Base-by-base conservation (phyloP, 2,329 filamentous ascomycete species). In the Colletotrichum tabaci region DNA sequence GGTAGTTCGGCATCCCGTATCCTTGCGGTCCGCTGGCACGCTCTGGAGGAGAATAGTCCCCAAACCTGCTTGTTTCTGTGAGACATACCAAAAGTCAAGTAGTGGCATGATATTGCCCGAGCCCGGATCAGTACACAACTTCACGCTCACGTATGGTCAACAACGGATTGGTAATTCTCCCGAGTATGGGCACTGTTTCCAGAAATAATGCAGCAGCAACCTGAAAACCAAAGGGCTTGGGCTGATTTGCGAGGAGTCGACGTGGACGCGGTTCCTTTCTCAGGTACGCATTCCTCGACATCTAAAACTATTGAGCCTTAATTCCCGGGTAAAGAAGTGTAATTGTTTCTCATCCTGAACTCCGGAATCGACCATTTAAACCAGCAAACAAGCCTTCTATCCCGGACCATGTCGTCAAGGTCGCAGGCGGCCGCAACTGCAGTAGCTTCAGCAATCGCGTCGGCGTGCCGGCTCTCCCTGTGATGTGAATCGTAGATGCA, bases 341-440 rank as follows among this genome's bases (percentile, higher is more conserved):
- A 8, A 1, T 9, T 13, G 12, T 16, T 7, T 42, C n/a, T 42
- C n/a, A 42, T 23, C 35, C 9, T 49, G 18, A n/a, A 49, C n/a
- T 12, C n/a, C n/a, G 18, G 12, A 6, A 42, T 40, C 35, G 10
- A 12, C 8, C 2, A 38, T 10, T 6, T 8, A 49, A 53, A 44
- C 21, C 42, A 50, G 35, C 30, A 55, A 38, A 8, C 55, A 76
- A 79, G 75, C 60, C 75, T 71, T 56, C 53, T 13, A 66, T 77
- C 10, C 76, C 76, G 18, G 55, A 75, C 52, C 67, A 77, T 13
- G 63, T 74, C 35, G 64, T 64, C 49, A 76, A 64, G n/a, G 60
- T 77, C 44, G 77, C 76, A 3, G 76, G 77, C 44, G 76, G 77
- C 44, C 78, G 76, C 60, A 76, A 76, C 35, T 77, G 77, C 57